Percentiles rank a stretch among this genome's conserved stretches.
phyloP scores from a whole-genome alignment of 345 rosid genomes.

The Citrus trifoliata region DNA sequence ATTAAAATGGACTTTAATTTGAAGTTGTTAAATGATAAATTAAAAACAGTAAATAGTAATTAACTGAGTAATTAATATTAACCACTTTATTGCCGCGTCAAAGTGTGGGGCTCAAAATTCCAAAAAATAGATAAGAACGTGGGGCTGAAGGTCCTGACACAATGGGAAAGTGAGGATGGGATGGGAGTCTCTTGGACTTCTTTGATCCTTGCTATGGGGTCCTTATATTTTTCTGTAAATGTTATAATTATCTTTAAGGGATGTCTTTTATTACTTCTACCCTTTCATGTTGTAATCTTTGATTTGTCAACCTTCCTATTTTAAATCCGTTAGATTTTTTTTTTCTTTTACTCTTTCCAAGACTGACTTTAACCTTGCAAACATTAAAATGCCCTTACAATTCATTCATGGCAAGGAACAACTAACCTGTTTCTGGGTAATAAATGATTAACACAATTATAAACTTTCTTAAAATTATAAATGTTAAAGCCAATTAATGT shows the following conservation, averaged over 20 bases:
- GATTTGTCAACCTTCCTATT: too few relatives aligned
- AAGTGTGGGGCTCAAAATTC: neutral
- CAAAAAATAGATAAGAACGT: too few relatives aligned
- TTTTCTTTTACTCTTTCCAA: neutral
- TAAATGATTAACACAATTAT: neutral
- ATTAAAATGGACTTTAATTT: neutral
- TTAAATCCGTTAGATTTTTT: too few relatives aligned
- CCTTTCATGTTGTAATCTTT: neutral
- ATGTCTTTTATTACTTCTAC: neutral
- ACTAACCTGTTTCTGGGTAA: neutral
- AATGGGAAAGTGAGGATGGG: too few relatives aligned
- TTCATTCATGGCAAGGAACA: neutral
- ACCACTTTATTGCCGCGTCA: neutral
- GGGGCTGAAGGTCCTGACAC: too few relatives aligned
- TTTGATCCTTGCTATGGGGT: too few relatives aligned
- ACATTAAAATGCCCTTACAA: neutral
- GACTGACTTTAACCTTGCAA: neutral
- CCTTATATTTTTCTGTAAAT: neutral
- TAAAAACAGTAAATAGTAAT: neutral
- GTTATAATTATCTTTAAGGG: neutral
- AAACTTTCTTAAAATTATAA: too few relatives aligned
- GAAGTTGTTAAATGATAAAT: neutral
- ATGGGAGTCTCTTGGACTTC: neutral
- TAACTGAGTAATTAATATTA: neutral
- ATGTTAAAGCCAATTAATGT: too few relatives aligned